Evolutionary conservation across 148 eudicot species (phyloP).

Genomic region (Camellia sinensis): DNA sequence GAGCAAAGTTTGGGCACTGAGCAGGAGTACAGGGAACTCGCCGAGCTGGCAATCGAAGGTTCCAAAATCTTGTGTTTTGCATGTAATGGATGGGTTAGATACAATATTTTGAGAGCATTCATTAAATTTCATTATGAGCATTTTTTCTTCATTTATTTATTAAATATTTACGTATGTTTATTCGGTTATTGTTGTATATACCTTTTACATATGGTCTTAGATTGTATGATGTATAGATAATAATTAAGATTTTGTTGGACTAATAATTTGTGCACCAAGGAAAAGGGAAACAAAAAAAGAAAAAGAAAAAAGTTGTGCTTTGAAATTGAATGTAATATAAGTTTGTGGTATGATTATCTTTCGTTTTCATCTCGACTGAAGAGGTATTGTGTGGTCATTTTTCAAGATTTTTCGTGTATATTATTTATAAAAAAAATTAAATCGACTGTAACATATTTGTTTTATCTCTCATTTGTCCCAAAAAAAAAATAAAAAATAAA

Average conservation of each 20-base stretch:
- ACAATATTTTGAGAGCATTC: constrained; percentile 33
- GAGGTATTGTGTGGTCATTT: too few relatives aligned
- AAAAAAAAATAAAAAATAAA: too few relatives aligned
- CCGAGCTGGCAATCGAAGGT: constrained; percentile 36
- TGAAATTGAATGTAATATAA: too few relatives aligned
- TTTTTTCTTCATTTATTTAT: constrained; percentile 4
- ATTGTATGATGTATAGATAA: background rate
- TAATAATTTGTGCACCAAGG: too few relatives aligned
- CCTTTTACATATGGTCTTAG: background rate
- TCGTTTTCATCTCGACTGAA: too few relatives aligned
- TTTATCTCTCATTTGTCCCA: too few relatives aligned
- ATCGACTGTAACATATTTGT: too few relatives aligned
- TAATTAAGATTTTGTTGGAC: background rate
- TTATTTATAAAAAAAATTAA: too few relatives aligned
- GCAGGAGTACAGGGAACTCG: constrained; percentile 72
- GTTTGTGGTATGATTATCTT: too few relatives aligned
- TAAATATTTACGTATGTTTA: constrained; percentile 8
- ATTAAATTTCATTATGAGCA: background rate
- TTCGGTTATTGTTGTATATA: background rate
- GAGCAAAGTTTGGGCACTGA: constrained; percentile 42
- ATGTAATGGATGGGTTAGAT: constrained; percentile 55
- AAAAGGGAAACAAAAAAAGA: too few relatives aligned
- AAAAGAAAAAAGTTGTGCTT: too few relatives aligned
- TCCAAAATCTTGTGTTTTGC: constrained; percentile 42
- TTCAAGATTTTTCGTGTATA: too few relatives aligned